Evolutionary conservation across 164 flowering plant species (phyloP), one percentile per base, ranked within the genome.

Genomic region (Macadamia tetraphylla): DNA sequence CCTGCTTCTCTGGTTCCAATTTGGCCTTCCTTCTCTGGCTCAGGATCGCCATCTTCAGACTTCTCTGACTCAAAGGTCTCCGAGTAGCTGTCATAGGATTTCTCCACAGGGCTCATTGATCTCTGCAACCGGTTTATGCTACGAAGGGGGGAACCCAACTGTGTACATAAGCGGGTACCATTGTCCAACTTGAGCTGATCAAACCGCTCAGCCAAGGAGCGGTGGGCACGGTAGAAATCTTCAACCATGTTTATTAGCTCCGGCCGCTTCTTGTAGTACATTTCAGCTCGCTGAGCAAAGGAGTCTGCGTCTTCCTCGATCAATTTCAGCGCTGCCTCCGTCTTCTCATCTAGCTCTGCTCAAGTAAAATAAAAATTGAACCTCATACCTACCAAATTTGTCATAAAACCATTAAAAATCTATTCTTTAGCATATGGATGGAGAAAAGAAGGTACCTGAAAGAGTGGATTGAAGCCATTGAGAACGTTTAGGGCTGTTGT

Each of bases 251-350:
- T 82, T 14, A 94, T 75, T 15, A 94, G 81, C 77, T 92, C 88
- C 1, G 98, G 97, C 58, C 98, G 73, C 81, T 87, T 91, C 80
- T 80, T 86, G 87, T 87, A 94, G 76, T 85, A 94, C 97, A 90
- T 90, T 79, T 94, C 97, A 1, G 97, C 97, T 0, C 98, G 88
- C 53, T 90, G 81, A 0, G 90, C 89, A 63, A 94, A 91, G 51
- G 97, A 85, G 66, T 85, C 97, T 30, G 92, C 98, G 69, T 94
- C 97, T 69, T 85, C 88, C 63, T 92, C 97, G 0, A 94, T 82
- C 69, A 94, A 29, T 73, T 83, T 86, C 64, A 92, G 87, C 92
- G 92, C 88, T 59, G 87, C 76, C 75, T 79, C 76, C 17, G 90
- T 88, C 81, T 86, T 94, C 71, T 78, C 84, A 60, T 94, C 90